Evolutionary conservation across 805 yeast genomes (phyloP), one percentile per base, ranked within the genome.

Genomic region (Barnettozyma californica): DNA sequence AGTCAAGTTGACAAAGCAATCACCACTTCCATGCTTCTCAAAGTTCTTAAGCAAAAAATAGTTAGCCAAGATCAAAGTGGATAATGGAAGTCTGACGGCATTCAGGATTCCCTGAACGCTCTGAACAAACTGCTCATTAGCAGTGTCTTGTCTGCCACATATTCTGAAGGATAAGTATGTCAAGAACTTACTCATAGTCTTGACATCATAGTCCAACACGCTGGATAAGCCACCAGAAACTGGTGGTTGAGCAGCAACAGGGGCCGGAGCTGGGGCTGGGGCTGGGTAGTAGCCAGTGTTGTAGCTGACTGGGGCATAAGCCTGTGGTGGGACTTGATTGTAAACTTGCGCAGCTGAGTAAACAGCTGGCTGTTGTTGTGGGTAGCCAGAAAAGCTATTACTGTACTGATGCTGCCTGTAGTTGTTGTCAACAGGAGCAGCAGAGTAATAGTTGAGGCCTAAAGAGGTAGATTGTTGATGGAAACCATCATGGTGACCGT

Each of bases 61-160:
- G 60, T 90, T 71, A 18, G 96, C 83, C 59, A 91, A 73, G 31
- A 90, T 72, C 38, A 94, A 76, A 16, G 98, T 86, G 2, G 89
- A 78, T 54, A 83, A 78, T 27, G 97, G 95, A 57, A 92, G 72
- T 56, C 98, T 80, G 4, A 97, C 94, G 11, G 97, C 95, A 48
- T 83, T 76, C 51, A 92, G 71, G 2, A 92, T 91, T 37, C 84
- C 77, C 47, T 76, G 74, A 18, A 88, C 70, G 54, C 80, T 80
- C 51, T 71, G 70, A 57, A 76, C 79, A 65, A 87, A 84, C 38
- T 76, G 48, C 41, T 65, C 58, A 47, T 59, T 58, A 50, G 68
- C 70, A 54, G 69, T 58, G 59, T 63, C 67, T 35, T 54, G 61
- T 59, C 81, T 81, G 55, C 78, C 80, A 61, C 84, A 74, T 61